These are phyloP conservation scores for Penicillium sclerotiorum DNA, from an alignment of 2,329 filamentous ascomycete genomes.

Conservation along the genomic window DNA sequence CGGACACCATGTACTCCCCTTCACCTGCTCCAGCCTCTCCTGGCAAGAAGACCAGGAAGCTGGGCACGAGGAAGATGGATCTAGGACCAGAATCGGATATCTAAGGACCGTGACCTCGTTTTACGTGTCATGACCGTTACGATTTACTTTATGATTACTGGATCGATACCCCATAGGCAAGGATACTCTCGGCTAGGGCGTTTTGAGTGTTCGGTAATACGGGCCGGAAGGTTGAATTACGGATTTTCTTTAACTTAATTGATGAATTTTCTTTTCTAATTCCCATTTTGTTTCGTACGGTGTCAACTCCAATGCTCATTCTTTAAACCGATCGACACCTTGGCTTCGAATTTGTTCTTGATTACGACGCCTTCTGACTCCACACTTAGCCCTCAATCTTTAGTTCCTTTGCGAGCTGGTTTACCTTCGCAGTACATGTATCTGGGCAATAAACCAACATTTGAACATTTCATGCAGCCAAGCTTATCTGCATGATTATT, in stretches of 20 bases:
- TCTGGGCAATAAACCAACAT: no score
- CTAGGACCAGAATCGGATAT: slow-evolving; percentile 47
- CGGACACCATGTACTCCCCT: slow-evolving; percentile 36
- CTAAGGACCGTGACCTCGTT: slow-evolving; percentile 6
- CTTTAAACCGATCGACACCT: no score
- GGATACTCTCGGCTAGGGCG: slow-evolving; percentile 20
- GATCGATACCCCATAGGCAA: slow-evolving; percentile 15
- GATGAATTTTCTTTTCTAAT: not conserved
- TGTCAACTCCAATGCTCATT: no score
- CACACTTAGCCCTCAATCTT: no score
- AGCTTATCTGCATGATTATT: no score
- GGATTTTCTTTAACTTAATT: slow-evolving; percentile 1
- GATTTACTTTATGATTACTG: slow-evolving; percentile 14
- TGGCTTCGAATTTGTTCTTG: no score
- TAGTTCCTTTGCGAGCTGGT: no score
- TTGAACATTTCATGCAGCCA: no score
- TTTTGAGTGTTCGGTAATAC: slow-evolving; percentile 15
- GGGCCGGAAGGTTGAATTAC: no score
- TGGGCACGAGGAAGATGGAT: slow-evolving; percentile 53
- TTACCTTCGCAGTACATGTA: no score
- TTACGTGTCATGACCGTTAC: slow-evolving; percentile 19
- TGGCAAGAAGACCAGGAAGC: slow-evolving; percentile 46
- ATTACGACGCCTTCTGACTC: no score
- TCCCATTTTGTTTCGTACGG: no score
- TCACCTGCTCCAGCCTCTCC: slow-evolving; percentile 30